phyloP scores from a whole-genome alignment of 1,284 basidiomycete genomes.

The Ceratorhiza oryzae-sativae region DNA sequence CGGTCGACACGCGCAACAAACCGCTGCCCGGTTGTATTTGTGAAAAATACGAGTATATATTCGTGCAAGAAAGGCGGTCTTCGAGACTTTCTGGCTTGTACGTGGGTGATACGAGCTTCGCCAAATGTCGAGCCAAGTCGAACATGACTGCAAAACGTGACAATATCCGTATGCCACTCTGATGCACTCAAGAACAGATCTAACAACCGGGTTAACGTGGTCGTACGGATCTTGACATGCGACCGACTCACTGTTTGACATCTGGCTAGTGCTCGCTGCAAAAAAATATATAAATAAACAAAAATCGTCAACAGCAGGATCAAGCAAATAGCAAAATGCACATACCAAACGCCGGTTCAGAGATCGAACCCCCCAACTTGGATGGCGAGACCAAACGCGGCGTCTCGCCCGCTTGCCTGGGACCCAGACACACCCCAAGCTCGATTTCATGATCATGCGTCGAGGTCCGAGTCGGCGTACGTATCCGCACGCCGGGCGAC shows the following conservation, averaged over 20 bases:
- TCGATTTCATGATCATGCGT: constrained; percentile 1
- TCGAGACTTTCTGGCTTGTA: constrained; percentile 26
- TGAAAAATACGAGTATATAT: constrained; percentile 24
- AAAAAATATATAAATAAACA: no score
- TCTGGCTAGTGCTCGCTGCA: neutral
- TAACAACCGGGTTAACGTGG: neutral
- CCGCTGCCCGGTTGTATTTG: neutral
- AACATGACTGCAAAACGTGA: constrained; percentile 28
- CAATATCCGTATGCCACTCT: constrained; percentile 25
- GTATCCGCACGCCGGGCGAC: neutral
- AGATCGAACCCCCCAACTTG: neutral
- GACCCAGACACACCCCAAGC: neutral
- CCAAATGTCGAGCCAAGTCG: neutral
- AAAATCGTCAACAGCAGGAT: no score
- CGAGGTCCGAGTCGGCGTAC: constrained; percentile 1
- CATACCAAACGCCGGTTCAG: neutral
- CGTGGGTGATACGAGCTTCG: constrained; percentile 28
- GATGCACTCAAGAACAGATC: constrained; percentile 8
- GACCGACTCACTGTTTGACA: neutral
- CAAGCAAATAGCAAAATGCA: no score
- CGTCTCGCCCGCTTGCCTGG: neutral
- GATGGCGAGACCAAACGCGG: neutral
- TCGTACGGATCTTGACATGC: neutral
- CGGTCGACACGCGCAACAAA: constrained; percentile 29
- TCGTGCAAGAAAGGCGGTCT: constrained; percentile 33